Conservation (phyloP, 2,329 filamentous ascomycete species). For the Cordyceps cicadae region DNA sequence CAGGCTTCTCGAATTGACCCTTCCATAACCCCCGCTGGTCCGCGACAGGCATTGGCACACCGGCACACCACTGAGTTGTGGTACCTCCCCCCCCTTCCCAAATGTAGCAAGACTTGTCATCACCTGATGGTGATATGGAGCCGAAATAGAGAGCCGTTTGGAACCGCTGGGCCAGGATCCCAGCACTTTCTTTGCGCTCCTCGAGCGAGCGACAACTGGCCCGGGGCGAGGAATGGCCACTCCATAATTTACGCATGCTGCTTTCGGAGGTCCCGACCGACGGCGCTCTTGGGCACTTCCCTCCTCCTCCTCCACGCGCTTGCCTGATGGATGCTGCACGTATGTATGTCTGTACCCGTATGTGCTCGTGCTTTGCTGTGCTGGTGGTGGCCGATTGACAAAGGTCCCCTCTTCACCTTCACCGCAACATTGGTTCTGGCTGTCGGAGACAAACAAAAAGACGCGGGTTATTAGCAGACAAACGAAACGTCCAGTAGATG, state of each 20-base stretch:
- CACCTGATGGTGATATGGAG: conserved; percentile 8
- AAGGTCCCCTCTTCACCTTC: neutral
- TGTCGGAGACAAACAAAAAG: neutral
- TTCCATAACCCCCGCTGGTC: neutral
- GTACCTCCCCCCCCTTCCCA: neutral
- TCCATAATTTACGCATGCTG: neutral
- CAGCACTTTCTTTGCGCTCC: neutral
- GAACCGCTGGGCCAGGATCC: neutral
- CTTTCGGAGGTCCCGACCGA: conserved; percentile 6
- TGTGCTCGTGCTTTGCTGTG: neutral
- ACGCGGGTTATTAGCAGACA: neutral
- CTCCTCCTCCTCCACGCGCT: neutral
- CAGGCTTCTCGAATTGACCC: conserved; percentile 7
- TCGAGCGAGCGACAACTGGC: neutral
- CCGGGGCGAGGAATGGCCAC: neutral
- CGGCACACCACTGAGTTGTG: neutral
- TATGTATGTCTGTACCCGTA: neutral
- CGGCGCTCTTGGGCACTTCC: neutral
- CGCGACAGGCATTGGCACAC: neutral
- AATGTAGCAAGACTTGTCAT: neutral
- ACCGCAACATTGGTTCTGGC: neutral
- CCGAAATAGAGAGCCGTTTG: conserved; percentile 2
- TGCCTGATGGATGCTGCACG: neutral
- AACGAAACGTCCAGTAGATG: conserved; percentile 3
- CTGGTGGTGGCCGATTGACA: neutral